Percentiles rank a stretch among this genome's conserved stretches.
These are phyloP conservation scores for Acmispon strigosus DNA, from an alignment of 306 rosid genomes.

Conservation along the genomic window DNA sequence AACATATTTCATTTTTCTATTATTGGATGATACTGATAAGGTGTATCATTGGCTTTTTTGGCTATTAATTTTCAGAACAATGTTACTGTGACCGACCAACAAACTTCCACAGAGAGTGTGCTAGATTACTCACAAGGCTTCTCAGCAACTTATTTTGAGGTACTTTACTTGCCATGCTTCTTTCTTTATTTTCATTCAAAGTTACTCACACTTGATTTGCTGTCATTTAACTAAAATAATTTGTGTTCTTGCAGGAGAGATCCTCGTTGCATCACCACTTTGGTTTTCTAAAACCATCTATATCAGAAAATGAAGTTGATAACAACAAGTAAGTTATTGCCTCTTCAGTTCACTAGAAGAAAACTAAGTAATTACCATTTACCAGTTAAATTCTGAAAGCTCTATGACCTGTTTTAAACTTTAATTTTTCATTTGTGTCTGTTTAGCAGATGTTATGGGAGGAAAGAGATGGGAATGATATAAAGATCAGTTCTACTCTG, in stretches of 20 bases:
- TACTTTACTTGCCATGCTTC: constrained; percentile 4
- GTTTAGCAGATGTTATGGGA: constrained; percentile 49
- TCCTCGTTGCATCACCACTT: constrained; percentile 54
- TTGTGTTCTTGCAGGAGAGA: constrained; percentile 43
- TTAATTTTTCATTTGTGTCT: background rate
- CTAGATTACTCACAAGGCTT: constrained; percentile 71
- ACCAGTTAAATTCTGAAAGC: background rate
- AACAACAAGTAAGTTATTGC: constrained; percentile 41
- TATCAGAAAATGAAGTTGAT: constrained; percentile 52
- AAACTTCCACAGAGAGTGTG: constrained; percentile 51
- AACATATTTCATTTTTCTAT: background rate
- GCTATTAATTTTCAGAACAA: constrained; percentile 48
- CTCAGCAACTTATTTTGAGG: constrained; percentile 83
- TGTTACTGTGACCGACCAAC: constrained; percentile 33
- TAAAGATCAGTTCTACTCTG: constrained; percentile 16
- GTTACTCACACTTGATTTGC: background rate
- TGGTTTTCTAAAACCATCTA: constrained; percentile 47
- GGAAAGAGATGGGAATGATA: constrained; percentile 41
- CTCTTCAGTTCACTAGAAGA: constrained; percentile 5
- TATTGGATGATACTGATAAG: too few relatives aligned
- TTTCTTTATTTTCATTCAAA: background rate
- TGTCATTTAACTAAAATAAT: background rate
- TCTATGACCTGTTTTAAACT: background rate
- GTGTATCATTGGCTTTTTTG: background rate
- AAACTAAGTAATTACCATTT: background rate